Evolutionary conservation across 2,329 filamentous ascomycete genomes (phyloP), one percentile per base, ranked within the genome.

Genomic region (Thelonectria olida): DNA sequence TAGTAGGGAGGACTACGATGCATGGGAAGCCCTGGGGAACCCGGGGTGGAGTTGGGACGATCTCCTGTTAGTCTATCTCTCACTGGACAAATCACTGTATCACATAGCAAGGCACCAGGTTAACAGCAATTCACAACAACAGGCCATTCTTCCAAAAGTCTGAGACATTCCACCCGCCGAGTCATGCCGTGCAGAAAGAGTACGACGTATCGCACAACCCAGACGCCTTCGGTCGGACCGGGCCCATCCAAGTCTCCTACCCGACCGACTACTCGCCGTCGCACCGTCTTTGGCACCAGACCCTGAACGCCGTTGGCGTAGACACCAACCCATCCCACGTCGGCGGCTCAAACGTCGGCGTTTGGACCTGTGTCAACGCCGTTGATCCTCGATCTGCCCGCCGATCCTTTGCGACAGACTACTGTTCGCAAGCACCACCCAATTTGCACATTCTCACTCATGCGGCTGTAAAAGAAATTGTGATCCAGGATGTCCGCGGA

Each of bases 11-110:
- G 84, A 87, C 44, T 84, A 85, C 45, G 82, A 89, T 72, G 80
- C 79, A 0, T 90, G 87, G 87, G 82, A 81, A 47, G 73, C 77
- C 27, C 73, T 90, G 9, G 87, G 87, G 0, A 89, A 89, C 65
- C 57, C 65, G 1, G 87, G 85, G 2, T 90, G 87, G 87, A 78
- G 80, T 1, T 89, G 84, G 84, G 75, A 84, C 12, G 62, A 67
- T 2, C 63, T 78, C 3, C 31, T 77, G 75, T 77, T 50, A 73
- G 74, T 71, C 9, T 27, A 5, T 13, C n/a, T 25, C 10, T 39
- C 19, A n/a, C n/a, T n/a, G n/a, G n/a, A n/a, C n/a, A n/a, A n/a
- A 9, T 27, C 42, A 19, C 22, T 4, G 22, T 36, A n/a, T 20
- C 17, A 13, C 31, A 28, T 47, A 1, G 20, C 23, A 3, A 47